phyloP scores from a whole-genome alignment of 345 rosid species.

The Excoecaria agallocha region DNA sequence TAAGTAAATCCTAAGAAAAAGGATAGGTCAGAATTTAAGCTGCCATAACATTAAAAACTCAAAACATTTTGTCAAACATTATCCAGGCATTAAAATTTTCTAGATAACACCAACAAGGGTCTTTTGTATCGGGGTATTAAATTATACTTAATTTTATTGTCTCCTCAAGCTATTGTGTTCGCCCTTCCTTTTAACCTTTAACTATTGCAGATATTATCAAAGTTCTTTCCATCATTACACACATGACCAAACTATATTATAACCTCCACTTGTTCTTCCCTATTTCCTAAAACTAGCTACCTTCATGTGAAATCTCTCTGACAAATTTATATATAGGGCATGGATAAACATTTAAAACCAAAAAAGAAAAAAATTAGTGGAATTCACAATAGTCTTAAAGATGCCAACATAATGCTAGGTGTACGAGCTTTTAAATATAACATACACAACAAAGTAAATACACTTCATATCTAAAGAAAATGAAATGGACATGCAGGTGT shows the following conservation, averaged over 20 bases:
- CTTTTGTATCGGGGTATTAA: not conserved
- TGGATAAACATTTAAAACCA: too few relatives aligned
- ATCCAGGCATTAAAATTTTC: not conserved
- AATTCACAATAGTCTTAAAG: not conserved
- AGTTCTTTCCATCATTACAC: not conserved
- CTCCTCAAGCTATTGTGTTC: not conserved
- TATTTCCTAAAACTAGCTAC: not conserved
- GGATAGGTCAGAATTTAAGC: not conserved
- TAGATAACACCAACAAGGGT: too few relatives aligned
- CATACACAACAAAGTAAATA: not conserved
- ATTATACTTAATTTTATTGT: not conserved
- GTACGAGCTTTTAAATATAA: not conserved
- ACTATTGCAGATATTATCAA: not conserved
- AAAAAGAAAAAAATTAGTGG: too few relatives aligned
- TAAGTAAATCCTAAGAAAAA: not conserved
- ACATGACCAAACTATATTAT: not conserved
- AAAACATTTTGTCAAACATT: not conserved
- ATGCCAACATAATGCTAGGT: too few relatives aligned
- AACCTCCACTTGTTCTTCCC: not conserved
- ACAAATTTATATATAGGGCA: too few relatives aligned
- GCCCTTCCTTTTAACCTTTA: not conserved
- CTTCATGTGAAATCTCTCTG: too few relatives aligned
- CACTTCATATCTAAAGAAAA: constrained; percentile 8
- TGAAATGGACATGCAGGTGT: constrained; percentile 41
- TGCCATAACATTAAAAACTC: not conserved